A percentile compares a stretch with the other conserved stretches of the same genome.
Conservation (phyloP, 1,284 basidiomycete genomes). For the Melampsora abietis-canadensis region DNA sequence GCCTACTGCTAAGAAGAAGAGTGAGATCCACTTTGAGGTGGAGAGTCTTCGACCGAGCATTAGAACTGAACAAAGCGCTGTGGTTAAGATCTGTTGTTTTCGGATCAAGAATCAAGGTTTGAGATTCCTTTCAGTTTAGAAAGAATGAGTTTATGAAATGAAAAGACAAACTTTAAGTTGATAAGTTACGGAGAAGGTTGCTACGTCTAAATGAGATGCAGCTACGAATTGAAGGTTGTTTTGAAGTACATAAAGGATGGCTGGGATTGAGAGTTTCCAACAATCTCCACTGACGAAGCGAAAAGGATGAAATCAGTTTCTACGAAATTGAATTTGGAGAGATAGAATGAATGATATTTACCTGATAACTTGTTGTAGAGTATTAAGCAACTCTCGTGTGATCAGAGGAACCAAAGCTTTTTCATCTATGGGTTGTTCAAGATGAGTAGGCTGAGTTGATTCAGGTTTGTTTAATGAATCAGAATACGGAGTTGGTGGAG, state of each 20-base stretch:
- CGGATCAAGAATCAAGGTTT: background rate
- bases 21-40: constrained; percentile 73
- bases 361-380: background rate
- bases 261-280: constrained; percentile 95
- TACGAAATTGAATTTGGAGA: background rate
- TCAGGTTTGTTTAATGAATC: background rate
- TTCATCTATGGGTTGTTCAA: too few species aligned
- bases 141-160: background rate
- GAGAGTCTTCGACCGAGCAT: constrained; percentile 77
- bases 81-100: constrained; percentile 75
- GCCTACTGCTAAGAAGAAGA: constrained; percentile 80
- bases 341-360: background rate
- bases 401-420: background rate
- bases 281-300: constrained; percentile 73
- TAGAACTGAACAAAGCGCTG: constrained; percentile 86
- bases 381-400: background rate
- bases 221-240: constrained; percentile 96
- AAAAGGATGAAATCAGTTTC: constrained; percentile 45
- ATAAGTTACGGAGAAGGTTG: constrained; percentile 73
- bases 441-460: background rate
- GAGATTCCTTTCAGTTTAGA: background rate
- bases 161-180: constrained; percentile 43
- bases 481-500: background rate
- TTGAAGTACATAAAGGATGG: constrained; percentile 91
- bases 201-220: constrained; percentile 83